Conservation (phyloP, 75 land plant genomes). For the Picea sitchensis region DNA sequence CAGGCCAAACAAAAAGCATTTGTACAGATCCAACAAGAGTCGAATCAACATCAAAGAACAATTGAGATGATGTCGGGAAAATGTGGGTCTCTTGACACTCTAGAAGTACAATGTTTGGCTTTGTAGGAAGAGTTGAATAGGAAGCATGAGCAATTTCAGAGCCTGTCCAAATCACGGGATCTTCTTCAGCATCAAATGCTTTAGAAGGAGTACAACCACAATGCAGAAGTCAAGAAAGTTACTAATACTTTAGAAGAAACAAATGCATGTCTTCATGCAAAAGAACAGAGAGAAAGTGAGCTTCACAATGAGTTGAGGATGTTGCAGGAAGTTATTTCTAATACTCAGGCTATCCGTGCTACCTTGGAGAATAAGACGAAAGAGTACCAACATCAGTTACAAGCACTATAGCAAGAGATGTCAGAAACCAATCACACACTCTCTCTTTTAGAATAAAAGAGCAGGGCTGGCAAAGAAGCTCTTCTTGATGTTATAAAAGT, state of each 20-base stretch:
- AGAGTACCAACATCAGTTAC: too few relatives aligned
- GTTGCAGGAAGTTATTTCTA: too few relatives aligned
- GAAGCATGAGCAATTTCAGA: constrained; percentile 27
- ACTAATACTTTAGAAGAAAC: constrained; percentile 21
- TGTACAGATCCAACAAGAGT: constrained; percentile 16
- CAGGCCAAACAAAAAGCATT: constrained; percentile 25
- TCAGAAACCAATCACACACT: too few relatives aligned
- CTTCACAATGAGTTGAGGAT: too few relatives aligned
- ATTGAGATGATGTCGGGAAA: constrained; percentile 7
- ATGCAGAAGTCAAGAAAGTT: constrained; percentile 13
- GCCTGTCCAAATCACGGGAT: constrained; percentile 13
- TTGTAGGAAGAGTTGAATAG: constrained; percentile 32
- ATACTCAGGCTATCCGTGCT: too few relatives aligned
- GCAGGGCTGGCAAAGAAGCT: too few relatives aligned
- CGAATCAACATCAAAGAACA: constrained; percentile 10
- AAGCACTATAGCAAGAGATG: too few relatives aligned
- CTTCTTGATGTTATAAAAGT: too few relatives aligned
- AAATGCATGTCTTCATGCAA: too few relatives aligned
- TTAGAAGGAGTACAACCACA: constrained; percentile 20
- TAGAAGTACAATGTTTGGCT: neutral
- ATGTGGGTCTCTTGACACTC: constrained; percentile 15
- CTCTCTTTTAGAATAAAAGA: too few relatives aligned
- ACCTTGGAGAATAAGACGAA: too few relatives aligned
- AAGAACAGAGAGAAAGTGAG: too few relatives aligned
- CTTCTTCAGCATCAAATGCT: constrained; percentile 24